Evolutionary conservation across 495 filamentous ascomycete genomes (phyloP).

Genomic region (Penicillium waksmanii): DNA sequence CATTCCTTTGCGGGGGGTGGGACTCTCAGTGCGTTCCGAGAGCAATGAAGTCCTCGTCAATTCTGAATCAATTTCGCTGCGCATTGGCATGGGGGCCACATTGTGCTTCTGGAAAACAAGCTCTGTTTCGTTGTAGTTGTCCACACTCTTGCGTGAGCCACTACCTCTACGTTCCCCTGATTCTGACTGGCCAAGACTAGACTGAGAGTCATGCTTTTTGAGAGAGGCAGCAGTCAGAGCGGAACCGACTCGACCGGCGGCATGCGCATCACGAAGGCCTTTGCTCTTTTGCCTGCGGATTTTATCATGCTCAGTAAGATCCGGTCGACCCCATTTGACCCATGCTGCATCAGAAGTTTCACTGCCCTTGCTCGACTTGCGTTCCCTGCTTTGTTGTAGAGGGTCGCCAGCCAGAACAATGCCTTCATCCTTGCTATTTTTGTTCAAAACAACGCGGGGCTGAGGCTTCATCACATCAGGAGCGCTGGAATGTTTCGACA

Average conservation of each 20-base stretch:
- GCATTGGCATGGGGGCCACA: conserved; percentile 81
- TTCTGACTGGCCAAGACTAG: conserved; percentile 57
- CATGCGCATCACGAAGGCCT: conserved; percentile 59
- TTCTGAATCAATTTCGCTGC: conserved; percentile 83
- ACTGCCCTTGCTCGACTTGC: conserved; percentile 47
- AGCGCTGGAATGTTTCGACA: conserved; percentile 71
- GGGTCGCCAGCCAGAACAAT: conserved; percentile 58
- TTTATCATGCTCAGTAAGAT: conserved; percentile 55
- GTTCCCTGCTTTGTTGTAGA: conserved; percentile 44
- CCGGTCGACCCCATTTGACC: conserved; percentile 53
- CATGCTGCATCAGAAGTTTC: conserved; percentile 48
- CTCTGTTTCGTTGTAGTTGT: conserved; percentile 60
- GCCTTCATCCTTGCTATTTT: conserved; percentile 61
- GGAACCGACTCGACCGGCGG: conserved; percentile 56
- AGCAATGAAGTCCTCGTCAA: conserved; percentile 87
- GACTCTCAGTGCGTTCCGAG: conserved; percentile 76
- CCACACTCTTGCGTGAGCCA: conserved; percentile 52
- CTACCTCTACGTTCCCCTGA: conserved; percentile 51
- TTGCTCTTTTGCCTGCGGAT: conserved; percentile 63
- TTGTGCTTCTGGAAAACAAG: conserved; percentile 64
- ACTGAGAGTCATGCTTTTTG: conserved; percentile 65
- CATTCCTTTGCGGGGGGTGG: conserved; percentile 36
- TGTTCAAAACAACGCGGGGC: conserved; percentile 67
- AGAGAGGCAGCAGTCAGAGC: conserved; percentile 67
- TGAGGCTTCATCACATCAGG: conserved; percentile 70